Evolutionary conservation across 2,329 filamentous ascomycete genomes (phyloP).

Genomic region (Biscogniauxia marginata): DNA sequence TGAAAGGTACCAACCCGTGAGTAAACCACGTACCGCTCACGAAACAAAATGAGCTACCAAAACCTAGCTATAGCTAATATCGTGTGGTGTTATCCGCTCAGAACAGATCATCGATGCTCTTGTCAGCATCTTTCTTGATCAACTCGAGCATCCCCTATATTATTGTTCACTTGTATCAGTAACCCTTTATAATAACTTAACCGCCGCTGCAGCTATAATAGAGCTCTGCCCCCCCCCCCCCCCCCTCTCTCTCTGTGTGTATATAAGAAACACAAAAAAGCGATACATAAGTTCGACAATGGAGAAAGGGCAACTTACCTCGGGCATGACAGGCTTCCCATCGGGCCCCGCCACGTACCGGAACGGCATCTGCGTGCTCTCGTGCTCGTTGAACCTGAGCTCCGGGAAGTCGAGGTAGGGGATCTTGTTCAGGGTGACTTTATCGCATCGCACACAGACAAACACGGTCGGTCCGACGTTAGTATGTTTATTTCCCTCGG

Average conservation of each 20-base stretch:
- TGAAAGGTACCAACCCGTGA: too few relatives aligned
- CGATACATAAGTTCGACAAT: too few relatives aligned
- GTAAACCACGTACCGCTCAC: too few relatives aligned
- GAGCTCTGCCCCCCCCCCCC: too few relatives aligned
- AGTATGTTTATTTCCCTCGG: too few relatives aligned
- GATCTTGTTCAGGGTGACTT: constrained; percentile 76
- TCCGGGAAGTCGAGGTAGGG: constrained; percentile 86
- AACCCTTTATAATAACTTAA: not conserved
- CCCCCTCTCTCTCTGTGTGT: too few relatives aligned
- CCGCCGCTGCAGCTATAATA: too few relatives aligned
- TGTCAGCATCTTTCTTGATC: constrained; percentile 91
- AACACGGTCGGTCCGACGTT: not conserved
- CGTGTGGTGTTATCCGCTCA: constrained; percentile 33
- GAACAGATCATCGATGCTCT: constrained; percentile 83
- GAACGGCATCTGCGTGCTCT: constrained; percentile 97
- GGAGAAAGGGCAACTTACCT: constrained; percentile 54
- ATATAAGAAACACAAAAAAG: too few relatives aligned
- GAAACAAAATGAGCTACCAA: too few relatives aligned
- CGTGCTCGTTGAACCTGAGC: constrained; percentile 83
- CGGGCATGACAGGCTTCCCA: constrained; percentile 85
- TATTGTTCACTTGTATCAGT: not conserved
- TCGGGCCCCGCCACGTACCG: constrained; percentile 79
- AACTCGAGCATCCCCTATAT: constrained; percentile 86
- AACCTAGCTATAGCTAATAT: not conserved
- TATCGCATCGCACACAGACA: not conserved